Conservation (phyloP, 2,329 filamentous ascomycete genomes). For the Hypomyces rosellus region DNA sequence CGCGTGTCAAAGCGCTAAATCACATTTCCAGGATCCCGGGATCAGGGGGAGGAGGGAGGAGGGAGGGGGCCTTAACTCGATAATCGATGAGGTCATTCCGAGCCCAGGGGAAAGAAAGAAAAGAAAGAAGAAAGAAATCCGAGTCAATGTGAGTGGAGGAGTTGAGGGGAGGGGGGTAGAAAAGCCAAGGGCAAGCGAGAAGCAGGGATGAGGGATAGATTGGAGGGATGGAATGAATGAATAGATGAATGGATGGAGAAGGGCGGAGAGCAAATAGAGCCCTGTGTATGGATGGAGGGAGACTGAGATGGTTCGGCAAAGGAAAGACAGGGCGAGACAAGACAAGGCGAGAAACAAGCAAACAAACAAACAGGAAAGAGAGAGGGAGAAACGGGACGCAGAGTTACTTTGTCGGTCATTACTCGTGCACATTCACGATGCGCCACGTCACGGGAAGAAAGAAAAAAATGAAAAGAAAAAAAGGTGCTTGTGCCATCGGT, state of each 20-base stretch:
- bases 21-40: background rate
- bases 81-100: background rate
- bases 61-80: background rate
- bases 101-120: no score
- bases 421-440: background rate
- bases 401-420: background rate
- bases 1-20: background rate
- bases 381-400: background rate
- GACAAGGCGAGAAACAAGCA: background rate
- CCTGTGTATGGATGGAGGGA: background rate
- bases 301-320: background rate
- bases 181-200: background rate
- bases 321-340: background rate
- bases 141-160: no score
- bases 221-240: background rate
- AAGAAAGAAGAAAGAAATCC: no score
- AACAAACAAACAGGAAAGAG: background rate
- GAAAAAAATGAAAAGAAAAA: no score
- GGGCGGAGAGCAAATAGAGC: no score
- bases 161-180: no score
- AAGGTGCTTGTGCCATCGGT: no score
- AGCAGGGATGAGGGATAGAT: background rate
- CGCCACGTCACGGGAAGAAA: background rate
- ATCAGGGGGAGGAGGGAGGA: background rate
- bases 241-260: no score